Conservation (phyloP, 768 basidiomycete species). For the Pulveroboletus sp. region DNA sequence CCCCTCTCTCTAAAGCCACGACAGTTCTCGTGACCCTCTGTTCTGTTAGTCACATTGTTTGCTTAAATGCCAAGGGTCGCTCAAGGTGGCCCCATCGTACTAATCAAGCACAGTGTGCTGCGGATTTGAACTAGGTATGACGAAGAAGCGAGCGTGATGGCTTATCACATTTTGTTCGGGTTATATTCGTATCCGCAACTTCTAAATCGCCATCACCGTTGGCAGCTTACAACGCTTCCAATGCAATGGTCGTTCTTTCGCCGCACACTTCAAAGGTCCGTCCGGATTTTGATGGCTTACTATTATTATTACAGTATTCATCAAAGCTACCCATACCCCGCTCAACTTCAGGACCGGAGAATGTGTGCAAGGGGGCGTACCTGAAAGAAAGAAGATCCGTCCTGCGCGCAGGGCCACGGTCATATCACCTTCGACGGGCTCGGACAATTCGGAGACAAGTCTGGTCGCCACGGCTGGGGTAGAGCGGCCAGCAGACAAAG, state of each 20-base stretch:
- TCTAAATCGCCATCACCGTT: not conserved
- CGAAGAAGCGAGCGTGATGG: not conserved
- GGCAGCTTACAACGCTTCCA: not conserved
- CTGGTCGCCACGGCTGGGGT: not conserved
- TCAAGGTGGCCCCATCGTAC: not conserved
- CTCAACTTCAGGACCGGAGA: not conserved
- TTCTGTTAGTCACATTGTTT: not conserved
- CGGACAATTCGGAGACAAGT: not conserved
- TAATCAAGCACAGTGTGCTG: not conserved
- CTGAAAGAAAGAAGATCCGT: not conserved
- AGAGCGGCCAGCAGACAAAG: not conserved
- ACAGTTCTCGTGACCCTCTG: not conserved
- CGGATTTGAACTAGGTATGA: not conserved
- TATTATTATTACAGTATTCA: not conserved
- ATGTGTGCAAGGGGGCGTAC: not conserved
- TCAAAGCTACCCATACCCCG: constrained; percentile 15
- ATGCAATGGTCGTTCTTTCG: not conserved
- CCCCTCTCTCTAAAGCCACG: not conserved
- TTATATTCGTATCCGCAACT: not conserved
- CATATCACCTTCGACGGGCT: not conserved
- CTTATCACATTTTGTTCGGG: constrained; percentile 1
- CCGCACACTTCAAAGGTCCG: constrained; percentile 11
- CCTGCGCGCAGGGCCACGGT: not conserved
- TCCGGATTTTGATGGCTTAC: constrained; percentile 1
- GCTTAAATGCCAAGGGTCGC: not conserved